Base-by-base conservation (phyloP, 108 stramenopile species). In the Fragilaria radians region DNA sequence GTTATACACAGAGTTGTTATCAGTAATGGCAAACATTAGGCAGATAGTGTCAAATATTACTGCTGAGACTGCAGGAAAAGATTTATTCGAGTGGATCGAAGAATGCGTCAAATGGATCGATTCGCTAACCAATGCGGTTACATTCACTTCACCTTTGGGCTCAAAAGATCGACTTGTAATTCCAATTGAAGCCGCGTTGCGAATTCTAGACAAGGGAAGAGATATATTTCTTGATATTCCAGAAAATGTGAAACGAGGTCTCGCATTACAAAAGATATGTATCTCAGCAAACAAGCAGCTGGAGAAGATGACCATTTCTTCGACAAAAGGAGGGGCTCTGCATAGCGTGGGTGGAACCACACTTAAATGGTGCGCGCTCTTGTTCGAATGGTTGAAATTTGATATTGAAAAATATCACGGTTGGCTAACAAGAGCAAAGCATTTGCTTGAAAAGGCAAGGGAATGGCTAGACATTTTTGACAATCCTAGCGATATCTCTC, bases 71-170 rank as follows among this genome's bases (percentile, higher is more conserved):
- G 62, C 71, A 19, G 86, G 84, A 33, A 91, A 83, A 53, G 71
- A 73, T 32, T 68, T 83, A 0, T 81, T 85, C 51, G 70, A 76
- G n/a, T 91, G 89, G 89, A 79, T 91, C 27, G 29, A 61, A 23
- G 54, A 61, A n/a, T 68, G 83, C 1, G 76, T 81, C 24, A 30
- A 54, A 27, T 91, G 89, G 89, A 82, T 91, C 19, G 77, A 82
- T 18, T 48, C 58, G 4, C 36, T 86, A 17, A 51, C 55, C 28
- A 51, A 64, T 50, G 70, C 59, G 1, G 74, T 86, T 17, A 57
- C 64, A 28, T 28, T 32, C 1, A 46, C 57, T 32, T 63, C 64
- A 24, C 50, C 66, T 5, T 53, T 65, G 34, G 74, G 7, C 27
- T 53, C 24, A n/a, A 23, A 21, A 42, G 30, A 50, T 26, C 65